Evolutionary conservation across 2,329 filamentous ascomycete genomes (phyloP).

Genomic region (Aspergillus ibericus): DNA sequence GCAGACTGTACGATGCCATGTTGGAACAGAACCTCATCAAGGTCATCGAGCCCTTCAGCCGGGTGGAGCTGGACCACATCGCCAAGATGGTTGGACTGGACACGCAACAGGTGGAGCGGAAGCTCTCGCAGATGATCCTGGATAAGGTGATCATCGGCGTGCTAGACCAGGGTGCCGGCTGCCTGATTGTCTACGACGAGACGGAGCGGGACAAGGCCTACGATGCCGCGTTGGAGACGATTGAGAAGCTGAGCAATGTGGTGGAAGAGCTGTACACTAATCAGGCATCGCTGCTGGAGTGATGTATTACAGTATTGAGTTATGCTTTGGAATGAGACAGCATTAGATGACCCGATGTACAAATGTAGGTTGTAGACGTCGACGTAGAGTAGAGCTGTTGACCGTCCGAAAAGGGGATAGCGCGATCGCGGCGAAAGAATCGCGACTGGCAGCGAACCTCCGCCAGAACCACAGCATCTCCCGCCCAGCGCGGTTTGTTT

Average conservation of each 20-base stretch:
- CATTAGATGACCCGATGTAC: conserved; percentile 24
- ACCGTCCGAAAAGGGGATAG: conserved; percentile 37
- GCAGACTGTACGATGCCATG: conserved; percentile 96
- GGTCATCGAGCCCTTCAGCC: conserved; percentile 97
- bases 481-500: conserved; percentile 12
- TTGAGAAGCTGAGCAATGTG: conserved; percentile 95
- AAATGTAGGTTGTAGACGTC: not conserved
- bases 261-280: conserved; percentile 98
- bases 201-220: conserved; percentile 90
- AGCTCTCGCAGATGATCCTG: conserved; percentile 98
- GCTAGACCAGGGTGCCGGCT: conserved; percentile 94
- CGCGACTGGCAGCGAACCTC: conserved; percentile 23
- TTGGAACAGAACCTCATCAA: conserved; percentile 99
- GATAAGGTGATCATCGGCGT: conserved; percentile 99
- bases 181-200: conserved; percentile 96
- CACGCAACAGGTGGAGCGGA: conserved; percentile 94
- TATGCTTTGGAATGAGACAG: conserved; percentile 25
- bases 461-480: conserved; percentile 12
- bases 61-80: conserved; percentile 94
- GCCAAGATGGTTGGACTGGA: conserved; percentile 97
- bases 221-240: conserved; percentile 88
- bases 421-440: conserved; percentile 36
- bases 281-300: conserved; percentile 94
- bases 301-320: conserved; percentile 18
- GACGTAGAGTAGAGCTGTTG: not conserved